Conservation (phyloP, 2,329 filamentous ascomycete species). For the Colletotrichum cereale region DNA sequence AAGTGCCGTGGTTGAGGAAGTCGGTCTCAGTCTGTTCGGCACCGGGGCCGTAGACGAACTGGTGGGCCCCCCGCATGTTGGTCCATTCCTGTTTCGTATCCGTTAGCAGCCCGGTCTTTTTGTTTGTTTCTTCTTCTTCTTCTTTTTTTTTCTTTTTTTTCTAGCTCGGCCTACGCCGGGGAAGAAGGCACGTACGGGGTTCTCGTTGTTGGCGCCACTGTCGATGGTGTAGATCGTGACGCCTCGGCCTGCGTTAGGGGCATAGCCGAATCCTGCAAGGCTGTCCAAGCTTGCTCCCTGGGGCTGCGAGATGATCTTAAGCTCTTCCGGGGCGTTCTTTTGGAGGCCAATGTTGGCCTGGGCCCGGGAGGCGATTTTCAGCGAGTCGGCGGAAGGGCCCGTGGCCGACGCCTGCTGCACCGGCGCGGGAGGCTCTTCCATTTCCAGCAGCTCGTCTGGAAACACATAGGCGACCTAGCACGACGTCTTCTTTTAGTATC, state of each 20-base stretch:
- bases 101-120: no score
- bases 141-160: no score
- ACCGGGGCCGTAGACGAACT: neutral
- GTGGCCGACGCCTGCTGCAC: neutral
- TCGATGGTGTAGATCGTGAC: conserved; percentile 29
- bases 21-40: neutral
- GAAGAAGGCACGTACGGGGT: neutral
- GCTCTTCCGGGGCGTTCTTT: conserved; percentile 14
- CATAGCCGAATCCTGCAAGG: conserved; percentile 19
- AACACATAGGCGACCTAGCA: neutral
- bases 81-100: conserved; percentile 15
- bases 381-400: neutral
- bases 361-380: neutral
- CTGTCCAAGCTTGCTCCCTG: neutral
- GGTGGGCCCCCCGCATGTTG: neutral
- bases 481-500: neutral
- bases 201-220: neutral
- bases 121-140: no score
- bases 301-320: conserved; percentile 26
- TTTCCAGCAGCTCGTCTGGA: conserved; percentile 4
- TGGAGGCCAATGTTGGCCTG: neutral
- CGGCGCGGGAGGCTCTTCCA: neutral
- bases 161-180: fast-evolving
- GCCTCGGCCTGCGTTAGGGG: conserved; percentile 12
- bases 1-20: conserved; percentile 8